Conservation (phyloP, 2,329 filamentous ascomycete species). For the Penicillium olsonii region DNA sequence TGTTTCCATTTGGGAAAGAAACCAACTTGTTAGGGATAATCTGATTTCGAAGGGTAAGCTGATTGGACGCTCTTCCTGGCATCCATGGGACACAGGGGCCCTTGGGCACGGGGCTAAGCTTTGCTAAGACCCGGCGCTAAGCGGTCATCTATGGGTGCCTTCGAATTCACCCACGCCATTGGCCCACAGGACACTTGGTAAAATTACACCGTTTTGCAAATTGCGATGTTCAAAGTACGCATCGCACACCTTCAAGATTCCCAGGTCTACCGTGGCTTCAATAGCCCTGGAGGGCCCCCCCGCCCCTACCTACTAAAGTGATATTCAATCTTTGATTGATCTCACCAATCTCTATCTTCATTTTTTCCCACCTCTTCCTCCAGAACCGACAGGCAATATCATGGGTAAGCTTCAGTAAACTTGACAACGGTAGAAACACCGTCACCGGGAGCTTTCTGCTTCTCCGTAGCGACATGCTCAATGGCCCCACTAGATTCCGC, state of each 20-base stretch:
- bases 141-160: not conserved
- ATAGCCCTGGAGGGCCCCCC: too few relatives aligned
- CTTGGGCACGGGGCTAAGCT: constrained; percentile 9
- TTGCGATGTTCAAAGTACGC: not conserved
- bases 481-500: constrained; percentile 9
- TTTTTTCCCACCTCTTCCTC: not conserved
- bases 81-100: not conserved
- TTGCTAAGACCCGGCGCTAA: constrained; percentile 12
- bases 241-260: too few relatives aligned
- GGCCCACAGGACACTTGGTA: not conserved
- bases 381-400: not conserved
- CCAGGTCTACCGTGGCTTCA: too few relatives aligned
- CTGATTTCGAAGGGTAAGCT: constrained; percentile 1
- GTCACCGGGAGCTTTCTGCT: constrained; percentile 8
- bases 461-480: constrained; percentile 1
- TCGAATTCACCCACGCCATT: not conserved
- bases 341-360: not conserved
- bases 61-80: not conserved
- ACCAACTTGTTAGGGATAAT: constrained; percentile 2
- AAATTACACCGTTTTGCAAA: constrained; percentile 9
- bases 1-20: not conserved
- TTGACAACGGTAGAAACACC: constrained; percentile 7
- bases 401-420: not conserved
- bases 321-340: too few relatives aligned
- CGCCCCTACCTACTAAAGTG: too few relatives aligned